phyloP scores from a whole-genome alignment of 2,329 filamentous ascomycete species.

The Aspergillus persii region DNA sequence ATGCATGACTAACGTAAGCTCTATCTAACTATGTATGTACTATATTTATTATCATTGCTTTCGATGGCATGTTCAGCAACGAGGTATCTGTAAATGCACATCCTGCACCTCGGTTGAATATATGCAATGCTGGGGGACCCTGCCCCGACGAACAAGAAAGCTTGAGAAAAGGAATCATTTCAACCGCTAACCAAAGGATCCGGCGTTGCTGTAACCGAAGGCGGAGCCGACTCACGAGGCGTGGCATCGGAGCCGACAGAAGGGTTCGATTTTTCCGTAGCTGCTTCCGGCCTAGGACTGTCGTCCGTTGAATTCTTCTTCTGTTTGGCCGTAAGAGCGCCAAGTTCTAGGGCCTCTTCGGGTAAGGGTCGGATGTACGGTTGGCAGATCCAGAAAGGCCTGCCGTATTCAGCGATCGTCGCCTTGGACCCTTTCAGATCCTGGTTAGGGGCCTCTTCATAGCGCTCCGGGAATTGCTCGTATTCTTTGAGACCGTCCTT shows the following conservation, averaged over 20 bases:
- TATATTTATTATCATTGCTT: not conserved
- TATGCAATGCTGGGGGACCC: not conserved
- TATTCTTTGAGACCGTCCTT: conserved; percentile 71
- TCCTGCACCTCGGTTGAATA: not conserved
- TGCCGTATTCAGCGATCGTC: conserved; percentile 68
- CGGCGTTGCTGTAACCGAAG: conserved; percentile 22
- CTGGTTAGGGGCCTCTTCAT: conserved; percentile 34
- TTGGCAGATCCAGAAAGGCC: conserved; percentile 89
- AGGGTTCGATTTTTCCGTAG: conserved; percentile 9
- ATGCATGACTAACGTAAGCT: conserved; percentile 3
- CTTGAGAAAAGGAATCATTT: not conserved
- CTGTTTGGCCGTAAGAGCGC: conserved; percentile 71
- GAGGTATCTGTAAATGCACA: not conserved
- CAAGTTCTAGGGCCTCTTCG: conserved; percentile 80
- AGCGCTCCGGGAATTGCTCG: conserved; percentile 43
- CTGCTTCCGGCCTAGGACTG: conserved; percentile 9
- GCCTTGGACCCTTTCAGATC: conserved; percentile 49
- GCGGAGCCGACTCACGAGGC: conserved; percentile 4
- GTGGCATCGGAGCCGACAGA: conserved; percentile 7
- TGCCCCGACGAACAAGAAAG: not conserved
- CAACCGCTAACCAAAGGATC: conserved; percentile 32
- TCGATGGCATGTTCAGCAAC: not conserved
- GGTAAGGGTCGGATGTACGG: conserved; percentile 83
- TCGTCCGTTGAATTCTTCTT: conserved; percentile 44
- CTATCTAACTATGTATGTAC: conserved; percentile 4